Conservation (phyloP, 345 rosid species). For the Zanthoxylum bungeanum region DNA sequence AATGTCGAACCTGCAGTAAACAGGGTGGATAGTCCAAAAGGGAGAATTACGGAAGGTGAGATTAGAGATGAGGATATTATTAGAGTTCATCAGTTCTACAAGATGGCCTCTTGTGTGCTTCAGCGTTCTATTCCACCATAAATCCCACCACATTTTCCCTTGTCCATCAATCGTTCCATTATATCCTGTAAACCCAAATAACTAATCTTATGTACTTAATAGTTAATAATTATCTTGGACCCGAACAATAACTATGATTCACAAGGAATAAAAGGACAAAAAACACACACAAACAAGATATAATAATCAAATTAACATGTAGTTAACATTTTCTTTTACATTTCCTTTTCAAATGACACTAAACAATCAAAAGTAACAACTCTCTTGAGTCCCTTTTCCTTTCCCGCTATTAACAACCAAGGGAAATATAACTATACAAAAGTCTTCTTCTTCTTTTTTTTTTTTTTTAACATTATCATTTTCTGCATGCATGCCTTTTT, state of each 20-base stretch:
- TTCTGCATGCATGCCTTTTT: not conserved
- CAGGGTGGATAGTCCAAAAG: slow-evolving; percentile 96
- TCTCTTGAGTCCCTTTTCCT: not conserved
- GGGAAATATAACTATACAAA: not conserved
- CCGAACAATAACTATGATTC: not conserved
- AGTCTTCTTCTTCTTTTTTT: not conserved
- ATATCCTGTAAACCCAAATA: slow-evolving; percentile 48
- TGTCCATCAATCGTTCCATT: slow-evolving; percentile 96
- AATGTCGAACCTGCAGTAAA: slow-evolving; percentile 75
- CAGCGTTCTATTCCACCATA: slow-evolving; percentile 97
- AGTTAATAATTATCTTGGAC: not conserved
- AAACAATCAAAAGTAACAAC: not conserved
- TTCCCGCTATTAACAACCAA: not conserved
- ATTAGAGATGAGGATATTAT: slow-evolving; percentile 70
- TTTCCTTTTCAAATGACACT: not conserved
- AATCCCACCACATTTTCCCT: slow-evolving; percentile 98
- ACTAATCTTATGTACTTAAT: not conserved
- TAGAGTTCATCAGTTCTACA: slow-evolving; percentile 78
- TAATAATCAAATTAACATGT: not conserved
- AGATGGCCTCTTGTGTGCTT: slow-evolving; percentile 93
- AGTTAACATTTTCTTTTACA: not conserved
- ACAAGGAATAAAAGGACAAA: not conserved
- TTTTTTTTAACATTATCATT: not conserved
- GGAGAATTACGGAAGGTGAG: slow-evolving; percentile 87
- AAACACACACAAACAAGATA: not conserved